These are phyloP conservation scores for Trichophyton equinum DNA, from an alignment of 2,329 filamentous ascomycete species.

Conservation along the genomic window DNA sequence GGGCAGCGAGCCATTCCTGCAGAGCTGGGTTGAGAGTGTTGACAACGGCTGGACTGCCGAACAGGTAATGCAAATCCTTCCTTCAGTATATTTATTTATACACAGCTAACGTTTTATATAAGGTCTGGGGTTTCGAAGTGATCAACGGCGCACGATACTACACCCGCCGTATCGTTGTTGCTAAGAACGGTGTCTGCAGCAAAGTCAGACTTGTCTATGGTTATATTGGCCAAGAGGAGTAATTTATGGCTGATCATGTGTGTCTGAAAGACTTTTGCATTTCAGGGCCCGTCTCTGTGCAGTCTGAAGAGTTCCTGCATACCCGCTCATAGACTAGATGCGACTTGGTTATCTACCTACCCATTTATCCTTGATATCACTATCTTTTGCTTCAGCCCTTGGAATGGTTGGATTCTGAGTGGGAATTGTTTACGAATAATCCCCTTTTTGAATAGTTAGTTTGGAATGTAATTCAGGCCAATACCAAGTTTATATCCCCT, in stretches of 20 bases:
- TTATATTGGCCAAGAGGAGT: conserved; percentile 18
- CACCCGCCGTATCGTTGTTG: conserved; percentile 32
- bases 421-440: too few relatives aligned
- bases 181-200: conserved; percentile 26
- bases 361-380: too few relatives aligned
- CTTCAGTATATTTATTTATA: neutral
- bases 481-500: too few relatives aligned
- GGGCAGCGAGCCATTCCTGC: conserved; percentile 34
- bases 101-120: conserved; percentile 17
- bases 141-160: conserved; percentile 31
- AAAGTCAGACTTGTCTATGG: conserved; percentile 32
- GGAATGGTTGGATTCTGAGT: too few relatives aligned
- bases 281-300: neutral
- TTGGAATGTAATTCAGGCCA: too few relatives aligned
- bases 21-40: conserved; percentile 39
- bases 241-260: neutral
- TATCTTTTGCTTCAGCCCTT: too few relatives aligned
- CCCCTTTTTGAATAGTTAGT: too few relatives aligned
- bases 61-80: conserved; percentile 28
- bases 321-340: neutral
- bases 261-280: neutral
- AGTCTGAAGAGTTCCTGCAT: neutral
- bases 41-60: conserved; percentile 42
- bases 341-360: neutral
- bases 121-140: conserved; percentile 36